phyloP scores from a whole-genome alignment of 139 green algal genomes.

The Micractinium sp. region DNA sequence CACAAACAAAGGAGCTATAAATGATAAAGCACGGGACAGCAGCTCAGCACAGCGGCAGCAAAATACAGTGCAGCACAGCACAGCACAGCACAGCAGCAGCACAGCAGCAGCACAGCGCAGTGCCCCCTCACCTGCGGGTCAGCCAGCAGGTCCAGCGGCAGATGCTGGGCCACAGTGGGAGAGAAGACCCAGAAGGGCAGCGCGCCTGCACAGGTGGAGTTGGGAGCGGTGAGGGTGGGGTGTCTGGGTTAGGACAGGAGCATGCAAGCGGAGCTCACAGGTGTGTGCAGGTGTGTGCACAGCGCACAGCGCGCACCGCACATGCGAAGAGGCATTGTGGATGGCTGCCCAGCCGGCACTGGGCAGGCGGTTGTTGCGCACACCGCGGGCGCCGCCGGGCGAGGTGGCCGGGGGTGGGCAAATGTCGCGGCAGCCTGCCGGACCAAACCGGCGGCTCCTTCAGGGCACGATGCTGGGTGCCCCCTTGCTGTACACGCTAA shows the following conservation, averaged over 20 bases:
- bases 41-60: no score
- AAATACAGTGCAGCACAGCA: neutral
- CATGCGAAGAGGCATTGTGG: neutral
- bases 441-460: no score
- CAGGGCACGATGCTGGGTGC: no score
- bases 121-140: neutral
- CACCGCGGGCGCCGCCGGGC: no score
- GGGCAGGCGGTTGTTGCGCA: neutral
- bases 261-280: neutral
- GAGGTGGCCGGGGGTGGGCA: no score
- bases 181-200: conserved; percentile 83
- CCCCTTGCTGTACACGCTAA: no score
- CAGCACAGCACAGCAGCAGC: neutral
- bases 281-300: neutral
- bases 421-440: no score
- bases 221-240: neutral
- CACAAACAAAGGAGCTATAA: no score
- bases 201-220: conserved; percentile 45
- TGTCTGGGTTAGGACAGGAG: neutral
- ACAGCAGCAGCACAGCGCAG: neutral
- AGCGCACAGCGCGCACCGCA: neutral
- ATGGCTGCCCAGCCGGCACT: no score
- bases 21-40: no score
- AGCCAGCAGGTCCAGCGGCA: conserved; percentile 54
- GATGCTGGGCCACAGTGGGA: conserved; percentile 48